phyloP scores from a whole-genome alignment of 306 rosid genomes.

The Corylus americana region DNA sequence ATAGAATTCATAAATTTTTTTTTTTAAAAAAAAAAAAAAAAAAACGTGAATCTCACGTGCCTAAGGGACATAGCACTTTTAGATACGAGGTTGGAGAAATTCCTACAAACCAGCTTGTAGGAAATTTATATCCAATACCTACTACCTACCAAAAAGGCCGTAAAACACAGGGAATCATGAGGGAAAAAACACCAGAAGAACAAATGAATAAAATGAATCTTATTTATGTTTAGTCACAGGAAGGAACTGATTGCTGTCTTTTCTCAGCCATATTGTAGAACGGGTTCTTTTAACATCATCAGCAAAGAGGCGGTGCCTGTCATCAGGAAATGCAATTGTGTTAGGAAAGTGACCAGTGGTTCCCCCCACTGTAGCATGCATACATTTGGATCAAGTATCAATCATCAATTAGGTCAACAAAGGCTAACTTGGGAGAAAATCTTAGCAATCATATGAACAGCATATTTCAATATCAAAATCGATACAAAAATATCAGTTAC shows the following conservation, averaged over 20 bases:
- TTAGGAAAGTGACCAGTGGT: constrained; percentile 26
- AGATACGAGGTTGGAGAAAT: too few relatives aligned
- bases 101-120: too few relatives aligned
- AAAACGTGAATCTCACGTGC: too few relatives aligned
- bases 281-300: constrained; percentile 86
- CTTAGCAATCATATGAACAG: not conserved
- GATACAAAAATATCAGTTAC: not conserved
- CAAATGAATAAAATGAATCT: constrained; percentile 3
- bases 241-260: constrained; percentile 60
- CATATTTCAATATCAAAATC: not conserved
- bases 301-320: constrained; percentile 72
- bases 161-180: not conserved
- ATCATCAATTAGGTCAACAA: not conserved
- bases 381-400: not conserved
- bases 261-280: constrained; percentile 77
- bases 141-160: not conserved
- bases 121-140: too few relatives aligned
- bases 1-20: too few relatives aligned
- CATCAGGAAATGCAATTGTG: constrained; percentile 21
- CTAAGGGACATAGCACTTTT: too few relatives aligned
- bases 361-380: not conserved
- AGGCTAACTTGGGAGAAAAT: not conserved
- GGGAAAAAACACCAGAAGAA: not conserved
- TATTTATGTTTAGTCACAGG: constrained; percentile 51
- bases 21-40: too few relatives aligned